Evolutionary conservation across 306 rosid genomes (phyloP).

Genomic region (Urtica urens): DNA sequence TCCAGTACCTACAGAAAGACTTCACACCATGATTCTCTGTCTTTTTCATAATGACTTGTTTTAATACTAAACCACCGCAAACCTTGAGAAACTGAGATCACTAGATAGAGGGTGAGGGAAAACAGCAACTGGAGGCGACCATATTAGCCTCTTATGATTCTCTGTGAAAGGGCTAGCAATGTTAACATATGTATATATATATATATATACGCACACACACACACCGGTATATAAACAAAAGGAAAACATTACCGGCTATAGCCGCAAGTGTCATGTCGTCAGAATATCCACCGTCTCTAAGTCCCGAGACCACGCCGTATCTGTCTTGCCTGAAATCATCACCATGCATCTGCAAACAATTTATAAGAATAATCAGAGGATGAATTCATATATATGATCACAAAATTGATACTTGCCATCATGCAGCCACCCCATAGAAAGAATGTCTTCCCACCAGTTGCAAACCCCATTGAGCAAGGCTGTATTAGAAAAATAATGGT

Average conservation of each 20-base stretch:
- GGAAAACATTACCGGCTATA: constrained; percentile 52
- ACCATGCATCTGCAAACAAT: constrained; percentile 81
- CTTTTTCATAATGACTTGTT: no score
- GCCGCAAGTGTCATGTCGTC: constrained; percentile 99
- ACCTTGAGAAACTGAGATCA: constrained; percentile 92
- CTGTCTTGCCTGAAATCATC: constrained; percentile 75
- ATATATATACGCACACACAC: not conserved
- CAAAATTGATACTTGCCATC: constrained; percentile 62
- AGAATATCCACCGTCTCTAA: constrained; percentile 88
- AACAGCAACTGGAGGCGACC: constrained; percentile 91
- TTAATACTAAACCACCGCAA: no score
- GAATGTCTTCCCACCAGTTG: constrained; percentile 97
- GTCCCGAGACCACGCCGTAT: constrained; percentile 73
- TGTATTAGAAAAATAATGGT: constrained; percentile 17
- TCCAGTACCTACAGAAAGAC: constrained; percentile 75
- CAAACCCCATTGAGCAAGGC: constrained; percentile 99
- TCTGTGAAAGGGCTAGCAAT: constrained; percentile 37
- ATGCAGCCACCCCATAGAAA: constrained; percentile 99
- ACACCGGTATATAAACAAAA: not conserved
- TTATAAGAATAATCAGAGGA: constrained; percentile 18
- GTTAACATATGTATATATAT: not conserved
- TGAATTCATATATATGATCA: constrained; percentile 5
- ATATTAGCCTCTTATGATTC: constrained; percentile 79
- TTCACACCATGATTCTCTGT: no score
- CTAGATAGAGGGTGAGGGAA: constrained; percentile 98